Evolutionary conservation across 495 filamentous ascomycete species (phyloP).

Genomic region (Penicillium canariense): DNA sequence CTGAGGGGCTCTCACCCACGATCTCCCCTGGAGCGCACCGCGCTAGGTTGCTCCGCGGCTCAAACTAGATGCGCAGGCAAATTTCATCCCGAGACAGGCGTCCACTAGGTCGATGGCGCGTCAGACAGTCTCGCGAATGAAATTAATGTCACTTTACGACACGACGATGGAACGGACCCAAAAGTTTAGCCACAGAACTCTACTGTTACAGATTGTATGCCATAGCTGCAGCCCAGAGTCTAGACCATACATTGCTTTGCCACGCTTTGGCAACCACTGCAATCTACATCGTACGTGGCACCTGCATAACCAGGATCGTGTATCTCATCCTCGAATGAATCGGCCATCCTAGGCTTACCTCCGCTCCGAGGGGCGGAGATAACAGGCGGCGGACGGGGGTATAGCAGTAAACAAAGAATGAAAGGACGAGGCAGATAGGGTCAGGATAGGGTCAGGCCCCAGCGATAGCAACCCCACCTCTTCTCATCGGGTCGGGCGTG

Average conservation of each 20-base stretch:
- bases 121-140: background rate
- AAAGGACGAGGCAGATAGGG: too few species aligned
- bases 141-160: constrained; percentile 7
- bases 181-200: background rate
- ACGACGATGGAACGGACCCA: constrained; percentile 21
- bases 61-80: background rate
- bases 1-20: background rate
- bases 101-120: background rate
- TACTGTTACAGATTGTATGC: constrained; percentile 1
- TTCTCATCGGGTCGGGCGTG: background rate
- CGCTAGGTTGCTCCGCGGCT: background rate
- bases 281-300: too few species aligned
- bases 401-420: too few species aligned
- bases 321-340: background rate
- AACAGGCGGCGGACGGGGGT: too few species aligned
- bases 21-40: background rate
- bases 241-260: constrained; percentile 1
- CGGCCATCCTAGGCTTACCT: background rate
- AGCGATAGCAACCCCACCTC: background rate
- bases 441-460: too few species aligned
- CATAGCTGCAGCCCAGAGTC: background rate
- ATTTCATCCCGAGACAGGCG: background rate
- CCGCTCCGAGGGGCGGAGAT: constrained; percentile 3
- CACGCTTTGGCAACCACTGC: background rate
- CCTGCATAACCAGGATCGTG: background rate